A percentile compares a stretch with the other conserved stretches of the same genome.
Conservation (phyloP, 352 stramenopile species). For the Salisapilia sapeloensis region DNA sequence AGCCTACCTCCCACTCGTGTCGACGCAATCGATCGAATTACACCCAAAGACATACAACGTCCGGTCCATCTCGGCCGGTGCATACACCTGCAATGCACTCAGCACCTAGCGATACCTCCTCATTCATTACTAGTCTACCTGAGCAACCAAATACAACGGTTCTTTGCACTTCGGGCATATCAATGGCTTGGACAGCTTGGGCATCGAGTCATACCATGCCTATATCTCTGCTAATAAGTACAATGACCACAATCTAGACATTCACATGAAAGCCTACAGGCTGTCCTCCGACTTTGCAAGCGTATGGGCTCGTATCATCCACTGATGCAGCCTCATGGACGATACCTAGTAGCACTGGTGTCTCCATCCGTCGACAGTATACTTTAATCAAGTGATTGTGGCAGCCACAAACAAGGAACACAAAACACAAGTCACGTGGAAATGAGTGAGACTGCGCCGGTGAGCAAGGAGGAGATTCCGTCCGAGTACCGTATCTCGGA, state of each 20-base stretch:
- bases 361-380: too few species aligned
- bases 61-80: constrained; percentile 45
- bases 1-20: constrained; percentile 33
- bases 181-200: constrained; percentile 16
- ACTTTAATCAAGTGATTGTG: too few species aligned
- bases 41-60: constrained; percentile 77
- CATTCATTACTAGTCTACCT: constrained; percentile 9
- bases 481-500: constrained; percentile 83
- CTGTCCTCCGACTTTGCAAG: constrained; percentile 64
- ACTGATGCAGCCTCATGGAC: constrained; percentile 49
- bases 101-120: background rate
- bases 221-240: constrained; percentile 4
- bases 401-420: constrained; percentile 4
- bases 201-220: constrained; percentile 29
- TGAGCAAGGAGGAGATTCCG: constrained; percentile 30
- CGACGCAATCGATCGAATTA: constrained; percentile 56
- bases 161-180: constrained; percentile 39
- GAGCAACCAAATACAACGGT: constrained; percentile 41
- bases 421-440: constrained; percentile 4
- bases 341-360: constrained; percentile 50
- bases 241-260: constrained; percentile 2
- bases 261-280: constrained; percentile 22
- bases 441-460: constrained; percentile 16
- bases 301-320: constrained; percentile 40
- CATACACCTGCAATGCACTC: constrained; percentile 35